Evolutionary conservation across 345 rosid genomes (phyloP), one percentile per base, ranked within the genome.

Genomic region (Lepidium sativum): DNA sequence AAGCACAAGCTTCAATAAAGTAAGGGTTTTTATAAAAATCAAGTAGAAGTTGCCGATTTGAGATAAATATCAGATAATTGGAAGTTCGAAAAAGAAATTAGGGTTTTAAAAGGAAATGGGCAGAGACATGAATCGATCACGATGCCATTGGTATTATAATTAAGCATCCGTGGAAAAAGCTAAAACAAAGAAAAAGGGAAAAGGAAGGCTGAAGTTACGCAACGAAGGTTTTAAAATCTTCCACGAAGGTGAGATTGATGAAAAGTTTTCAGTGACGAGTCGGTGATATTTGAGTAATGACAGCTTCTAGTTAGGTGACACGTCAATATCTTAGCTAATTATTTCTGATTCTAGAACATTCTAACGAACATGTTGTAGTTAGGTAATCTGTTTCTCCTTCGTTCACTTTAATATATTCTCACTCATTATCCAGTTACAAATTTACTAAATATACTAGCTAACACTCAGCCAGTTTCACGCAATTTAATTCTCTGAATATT

Each of bases 51-150:
- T 42, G 31, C 14, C 7, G 63, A 67, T 23, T 54, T 27, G 35
- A 39, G 31, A 29, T 37, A 5, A 40, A 8, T 27, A 7, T 9
- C 13, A 23, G 65, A 57, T 59, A 45, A 21, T 14, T 14, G 14
- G 48, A 69, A 63, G 62, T 9, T 35, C 8, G 4, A 20, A 38
- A 40, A 65, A 62, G 23, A 25, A 25, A 25, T 14, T 63, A 63
- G 70, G 75, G 75, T 63, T 71, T 71, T 71, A 48, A 48, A 9
- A 67, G 29, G 60, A 49, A 58, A 67, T 43, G 44, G 61, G 33
- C 18, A 56, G 65, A 59, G 23, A 56, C 39, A 43, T 55, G 60
- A 55, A 37, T 20, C 54, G 73, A 54, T 70, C 63, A 61, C 47
- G 67, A 52, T 31, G 74, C 27, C 74, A 70, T 52, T 41, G 23